Base-by-base conservation (phyloP, 345 rosid genomes). In the Sonneratia caseolaris region DNA sequence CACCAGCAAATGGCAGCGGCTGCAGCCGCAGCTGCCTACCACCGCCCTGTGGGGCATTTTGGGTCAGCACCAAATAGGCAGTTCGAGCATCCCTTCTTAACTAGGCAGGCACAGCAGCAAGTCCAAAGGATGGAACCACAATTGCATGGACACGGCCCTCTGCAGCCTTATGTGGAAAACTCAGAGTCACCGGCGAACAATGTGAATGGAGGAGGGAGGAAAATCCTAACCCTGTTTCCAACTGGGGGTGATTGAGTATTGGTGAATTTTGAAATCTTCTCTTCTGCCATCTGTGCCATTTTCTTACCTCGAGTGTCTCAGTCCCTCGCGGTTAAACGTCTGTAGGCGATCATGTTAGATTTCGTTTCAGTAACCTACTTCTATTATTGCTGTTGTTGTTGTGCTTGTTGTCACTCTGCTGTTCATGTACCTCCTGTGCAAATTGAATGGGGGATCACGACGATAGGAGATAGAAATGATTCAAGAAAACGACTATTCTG, bases 201-300 rank as follows among this genome's bases (percentile, higher is more conserved):
- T 43, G 70, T 79, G 70, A 92, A 81, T 13, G 88, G 82, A 74
- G 88, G 82, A 74, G 98, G 91, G 59, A 89, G 96, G 83, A 92
- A 82, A 67, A 97, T 91, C 79, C 91, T 96, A 70, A 92, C 99
- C 79, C 81, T 96, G 61, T 96, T 96, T 82, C 99, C 99, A 36
- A 88, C 94, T 10, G 91, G 96, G 75, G 93, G 89, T 68, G 94
- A 92, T 80, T 95, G 84, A 89, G 70, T 76, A 80, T 14, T 10
- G 79, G 84, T 83, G 70, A 79, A 81, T 13, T 47, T 75, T 51
- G 42, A 67, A 27, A 37, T 65, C 68, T 32, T 18, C n/a, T 47
- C 56, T 57, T 8, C 64, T 9, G 2, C 10, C 66, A 8, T 10
- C 37, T 3, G 65, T 61, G n/a, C 24, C n/a, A 3, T 62, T 62